Evolutionary conservation across 2,329 filamentous ascomycete genomes (phyloP).

Genomic region (Chrysosporium keratinophilum): DNA sequence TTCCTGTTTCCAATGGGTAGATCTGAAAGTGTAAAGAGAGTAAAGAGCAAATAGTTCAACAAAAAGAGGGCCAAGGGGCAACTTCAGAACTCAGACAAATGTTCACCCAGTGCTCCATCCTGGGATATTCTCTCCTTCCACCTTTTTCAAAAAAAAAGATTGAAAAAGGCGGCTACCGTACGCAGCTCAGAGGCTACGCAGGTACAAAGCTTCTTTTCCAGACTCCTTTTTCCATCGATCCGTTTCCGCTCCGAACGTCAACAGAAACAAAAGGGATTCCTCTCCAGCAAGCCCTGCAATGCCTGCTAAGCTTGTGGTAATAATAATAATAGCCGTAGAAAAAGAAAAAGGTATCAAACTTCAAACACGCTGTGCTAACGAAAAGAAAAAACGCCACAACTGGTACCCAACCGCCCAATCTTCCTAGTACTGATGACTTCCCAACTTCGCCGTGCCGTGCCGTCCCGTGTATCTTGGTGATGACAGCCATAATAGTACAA

Average conservation of each 20-base stretch:
- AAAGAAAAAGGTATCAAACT: constrained; percentile 13
- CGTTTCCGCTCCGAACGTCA: background rate
- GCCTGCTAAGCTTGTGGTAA: constrained; percentile 6
- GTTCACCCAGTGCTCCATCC: constrained; percentile 6
- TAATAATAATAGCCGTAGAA: constrained; percentile 17
- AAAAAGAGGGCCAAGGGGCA: background rate
- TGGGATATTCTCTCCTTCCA: constrained; percentile 8
- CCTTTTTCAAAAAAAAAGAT: background rate
- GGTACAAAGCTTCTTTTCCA: constrained; percentile 9
- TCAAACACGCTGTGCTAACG: constrained; percentile 10
- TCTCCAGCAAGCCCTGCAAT: constrained; percentile 8
- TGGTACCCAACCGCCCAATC: constrained; percentile 10
- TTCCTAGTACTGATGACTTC: constrained; percentile 10
- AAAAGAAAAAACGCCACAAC: constrained; percentile 13
- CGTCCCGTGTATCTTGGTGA: constrained; percentile 13
- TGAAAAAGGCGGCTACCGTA: constrained; percentile 8
- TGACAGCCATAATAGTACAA: constrained; percentile 9
- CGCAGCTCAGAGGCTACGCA: background rate
- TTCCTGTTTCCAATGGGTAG: constrained; percentile 3
- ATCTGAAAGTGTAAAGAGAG: constrained; percentile 6
- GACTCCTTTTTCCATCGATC: background rate
- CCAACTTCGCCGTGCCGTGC: constrained; percentile 14
- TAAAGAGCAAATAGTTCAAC: background rate
- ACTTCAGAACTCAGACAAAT: constrained; percentile 6
- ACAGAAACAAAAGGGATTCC: background rate